phyloP scores from a whole-genome alignment of 208 protist genomes.

The Leishmania martiniquensis region DNA sequence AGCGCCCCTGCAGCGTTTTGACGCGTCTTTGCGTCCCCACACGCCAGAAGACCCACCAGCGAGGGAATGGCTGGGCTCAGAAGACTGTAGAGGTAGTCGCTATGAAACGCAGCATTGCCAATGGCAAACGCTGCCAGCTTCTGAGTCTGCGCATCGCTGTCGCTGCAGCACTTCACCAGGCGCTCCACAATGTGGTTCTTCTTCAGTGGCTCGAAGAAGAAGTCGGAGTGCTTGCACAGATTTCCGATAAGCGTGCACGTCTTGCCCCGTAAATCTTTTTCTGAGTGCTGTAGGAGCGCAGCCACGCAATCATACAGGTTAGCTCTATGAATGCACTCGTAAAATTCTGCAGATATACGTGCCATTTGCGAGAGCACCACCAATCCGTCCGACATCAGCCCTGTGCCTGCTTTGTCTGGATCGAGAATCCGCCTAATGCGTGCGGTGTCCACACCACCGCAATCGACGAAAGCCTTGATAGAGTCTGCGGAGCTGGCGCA shows the following conservation, averaged over 20 bases:
- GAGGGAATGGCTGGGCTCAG: constrained; percentile 78
- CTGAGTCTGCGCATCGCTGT: constrained; percentile 85
- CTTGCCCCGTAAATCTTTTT: constrained; percentile 87
- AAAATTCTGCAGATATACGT: constrained; percentile 85
- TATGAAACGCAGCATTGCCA: constrained; percentile 96
- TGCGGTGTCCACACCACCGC: constrained; percentile 76
- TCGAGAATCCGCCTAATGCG: constrained; percentile 82
- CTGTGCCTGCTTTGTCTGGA: constrained; percentile 61
- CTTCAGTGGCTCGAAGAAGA: constrained; percentile 90
- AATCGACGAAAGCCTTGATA: constrained; percentile 85
- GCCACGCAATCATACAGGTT: constrained; percentile 77
- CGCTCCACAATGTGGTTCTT: constrained; percentile 68
- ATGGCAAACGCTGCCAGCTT: constrained; percentile 97
- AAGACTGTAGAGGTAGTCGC: constrained; percentile 79
- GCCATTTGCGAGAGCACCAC: constrained; percentile 93
- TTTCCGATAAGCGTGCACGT: constrained; percentile 96
- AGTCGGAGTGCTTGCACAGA: constrained; percentile 93
- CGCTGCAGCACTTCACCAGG: constrained; percentile 85
- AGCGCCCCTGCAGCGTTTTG: constrained; percentile 95
- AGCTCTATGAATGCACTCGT: constrained; percentile 82
- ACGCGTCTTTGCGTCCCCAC: constrained; percentile 93
- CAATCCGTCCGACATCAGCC: constrained; percentile 86
- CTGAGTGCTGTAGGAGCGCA: constrained; percentile 67
- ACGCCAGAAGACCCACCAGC: constrained; percentile 75
- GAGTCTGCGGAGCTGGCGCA: constrained; percentile 78